These are phyloP conservation scores for Aspergillus campestris DNA, from an alignment of 495 filamentous ascomycete species.

Conservation along the genomic window DNA sequence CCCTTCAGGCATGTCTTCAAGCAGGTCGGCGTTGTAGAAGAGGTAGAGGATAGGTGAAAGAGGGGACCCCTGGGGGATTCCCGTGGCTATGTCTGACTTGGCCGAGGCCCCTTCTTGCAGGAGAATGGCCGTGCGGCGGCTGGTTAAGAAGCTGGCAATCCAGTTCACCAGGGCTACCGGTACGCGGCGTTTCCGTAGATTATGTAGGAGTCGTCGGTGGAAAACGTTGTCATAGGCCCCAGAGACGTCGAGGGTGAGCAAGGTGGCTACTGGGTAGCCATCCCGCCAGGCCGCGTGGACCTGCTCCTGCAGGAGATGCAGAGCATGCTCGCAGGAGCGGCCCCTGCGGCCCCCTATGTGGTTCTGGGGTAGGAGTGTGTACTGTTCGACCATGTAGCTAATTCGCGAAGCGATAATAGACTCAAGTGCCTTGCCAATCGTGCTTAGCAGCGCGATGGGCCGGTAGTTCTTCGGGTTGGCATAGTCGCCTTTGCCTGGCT, in stretches of 20 bases:
- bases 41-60: slow-evolving; percentile 20
- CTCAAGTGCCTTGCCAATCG: slow-evolving; percentile 19
- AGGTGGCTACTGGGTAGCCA: slow-evolving; percentile 2
- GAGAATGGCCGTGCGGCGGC: slow-evolving; percentile 4
- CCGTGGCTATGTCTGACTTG: background rate
- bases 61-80: slow-evolving; percentile 16
- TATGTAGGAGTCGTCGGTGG: slow-evolving; percentile 14
- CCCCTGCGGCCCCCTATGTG: slow-evolving; percentile 19
- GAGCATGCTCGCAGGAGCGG: slow-evolving; percentile 14
- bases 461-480: slow-evolving; percentile 11
- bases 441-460: slow-evolving; percentile 22
- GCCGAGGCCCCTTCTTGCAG: slow-evolving; percentile 3
- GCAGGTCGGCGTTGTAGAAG: slow-evolving; percentile 13
- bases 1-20: background rate
- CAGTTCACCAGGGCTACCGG: background rate
- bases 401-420: slow-evolving; percentile 15
- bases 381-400: slow-evolving; percentile 11
- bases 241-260: slow-evolving; percentile 12
- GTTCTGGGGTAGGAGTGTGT: slow-evolving; percentile 15
- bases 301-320: slow-evolving; percentile 13
- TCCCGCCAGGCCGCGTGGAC: slow-evolving; percentile 10
- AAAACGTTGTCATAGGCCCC: slow-evolving; percentile 16
- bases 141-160: slow-evolving; percentile 6
- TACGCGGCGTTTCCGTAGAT: slow-evolving; percentile 9
- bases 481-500: slow-evolving; percentile 19